Conservation (phyloP, 2,329 filamentous ascomycete species). For the Pseudogymnoascus pannorum region DNA sequence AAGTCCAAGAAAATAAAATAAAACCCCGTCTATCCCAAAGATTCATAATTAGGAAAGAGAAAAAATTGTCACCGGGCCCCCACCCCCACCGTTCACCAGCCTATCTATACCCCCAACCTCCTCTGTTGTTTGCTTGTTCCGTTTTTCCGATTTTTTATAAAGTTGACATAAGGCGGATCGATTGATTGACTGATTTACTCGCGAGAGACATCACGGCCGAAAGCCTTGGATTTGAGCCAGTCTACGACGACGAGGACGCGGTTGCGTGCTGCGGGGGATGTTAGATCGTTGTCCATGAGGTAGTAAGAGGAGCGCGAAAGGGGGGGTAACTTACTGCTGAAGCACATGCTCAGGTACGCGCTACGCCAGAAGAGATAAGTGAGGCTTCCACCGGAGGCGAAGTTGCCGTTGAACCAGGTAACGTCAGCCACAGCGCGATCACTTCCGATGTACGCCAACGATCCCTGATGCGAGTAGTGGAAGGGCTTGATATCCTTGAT, state of each 20-base stretch:
- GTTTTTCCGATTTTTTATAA: conserved; percentile 2
- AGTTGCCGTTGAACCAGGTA: conserved; percentile 93
- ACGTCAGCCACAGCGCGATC: conserved; percentile 98
- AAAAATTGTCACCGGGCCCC: background rate
- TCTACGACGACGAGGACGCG: conserved; percentile 86
- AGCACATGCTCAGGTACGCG: conserved; percentile 99
- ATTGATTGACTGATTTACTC: conserved; percentile 54
- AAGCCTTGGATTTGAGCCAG: conserved; percentile 95
- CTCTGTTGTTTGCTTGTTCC: background rate
- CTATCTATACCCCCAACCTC: background rate
- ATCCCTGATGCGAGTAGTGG: conserved; percentile 97
- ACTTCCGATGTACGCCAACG: conserved; percentile 93
- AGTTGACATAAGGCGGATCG: background rate
- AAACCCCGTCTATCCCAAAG: conserved; percentile 7
- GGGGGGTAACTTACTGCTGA: conserved; percentile 71
- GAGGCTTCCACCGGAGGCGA: conserved; percentile 85
- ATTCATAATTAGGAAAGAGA: conserved; percentile 2
- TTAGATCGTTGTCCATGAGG: conserved; percentile 15
- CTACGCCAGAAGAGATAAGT: conserved; percentile 98
- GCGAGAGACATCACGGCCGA: conserved; percentile 87
- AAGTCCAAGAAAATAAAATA: background rate
- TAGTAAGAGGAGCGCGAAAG: background rate
- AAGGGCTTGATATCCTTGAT: conserved; percentile 96
- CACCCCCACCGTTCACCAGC: background rate
- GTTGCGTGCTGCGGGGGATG: conserved; percentile 63